Conservation (phyloP, 257 asterid species). For the Nicotiana attenuata region DNA sequence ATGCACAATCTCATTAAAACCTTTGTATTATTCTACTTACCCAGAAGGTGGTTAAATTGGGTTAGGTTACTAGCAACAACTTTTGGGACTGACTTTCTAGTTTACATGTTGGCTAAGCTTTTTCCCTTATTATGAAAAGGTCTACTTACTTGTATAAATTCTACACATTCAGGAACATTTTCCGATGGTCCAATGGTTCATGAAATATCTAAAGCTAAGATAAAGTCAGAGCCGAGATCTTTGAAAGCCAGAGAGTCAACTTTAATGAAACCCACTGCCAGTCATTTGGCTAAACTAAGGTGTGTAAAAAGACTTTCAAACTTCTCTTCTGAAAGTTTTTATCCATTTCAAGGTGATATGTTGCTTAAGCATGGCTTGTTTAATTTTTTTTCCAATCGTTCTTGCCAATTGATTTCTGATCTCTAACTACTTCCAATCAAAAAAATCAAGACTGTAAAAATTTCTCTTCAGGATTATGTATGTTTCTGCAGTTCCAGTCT, state of each 20-base stretch:
- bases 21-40: not conserved
- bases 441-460: not conserved
- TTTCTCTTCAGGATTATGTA: not conserved
- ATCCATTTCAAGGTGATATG: not conserved
- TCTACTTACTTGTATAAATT: not conserved
- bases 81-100: not conserved
- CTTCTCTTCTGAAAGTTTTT: not conserved
- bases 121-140: not conserved
- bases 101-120: not conserved
- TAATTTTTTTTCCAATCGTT: not conserved
- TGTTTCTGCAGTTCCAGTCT: not conserved
- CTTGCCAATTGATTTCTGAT: not conserved
- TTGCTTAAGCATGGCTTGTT: not conserved
- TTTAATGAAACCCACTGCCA: constrained; percentile 14
- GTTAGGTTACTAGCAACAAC: not conserved
- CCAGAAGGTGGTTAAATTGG: not conserved
- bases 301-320: not conserved
- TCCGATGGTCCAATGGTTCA: not conserved
- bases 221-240: not conserved
- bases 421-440: not conserved
- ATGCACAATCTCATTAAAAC: not conserved
- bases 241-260: constrained; percentile 3
- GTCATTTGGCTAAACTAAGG: constrained; percentile 10
- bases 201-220: not conserved
- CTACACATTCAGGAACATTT: not conserved